Base-by-base conservation (phyloP, 768 basidiomycete genomes). In the Tricholoma furcatifolium region DNA sequence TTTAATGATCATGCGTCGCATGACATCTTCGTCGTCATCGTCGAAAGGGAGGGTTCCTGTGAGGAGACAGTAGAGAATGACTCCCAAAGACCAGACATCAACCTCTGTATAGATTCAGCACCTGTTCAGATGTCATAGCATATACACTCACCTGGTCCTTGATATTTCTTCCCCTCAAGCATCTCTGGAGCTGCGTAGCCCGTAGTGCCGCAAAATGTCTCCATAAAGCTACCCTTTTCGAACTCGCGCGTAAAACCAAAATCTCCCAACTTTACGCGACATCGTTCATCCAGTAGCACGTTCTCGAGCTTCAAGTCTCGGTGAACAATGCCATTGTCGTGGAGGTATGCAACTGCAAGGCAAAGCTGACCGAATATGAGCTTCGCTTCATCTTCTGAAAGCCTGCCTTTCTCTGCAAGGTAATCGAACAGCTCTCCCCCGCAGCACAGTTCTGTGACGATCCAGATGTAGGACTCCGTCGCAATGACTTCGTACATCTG, bases 351-450 rank as follows among this genome's bases (percentile, higher is more conserved):
- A 18, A 98, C 90, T 0, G 94, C 95, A 9, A 98, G 85, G 62
- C 90, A 91, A 4, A 98, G 74, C 66, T 98, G 94, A n/a, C 97
- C 96, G 65, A 99, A 97, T n/a, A 98, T 70, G 18, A 88, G 71
- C 60, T 83, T 82, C 4, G 92, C 78, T 71, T 99, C 97, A 38
- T 85, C 82, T 68, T 96, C 93, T 18, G 81, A 73, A 48, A 98
- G 68, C 2, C 95, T 81, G 18, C 93, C 92, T 62, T 96, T 91
- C 75, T 99, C 97, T 12, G 89, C 92, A 20, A 99, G 86, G 65
- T 98, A 98, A 71, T 98, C 97, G 70, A 98, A 99, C 24, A 99
- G 82, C 69, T 99, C 97, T 36, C 97, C 97, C 9, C 97, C 97
- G 41, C 85, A 87, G 70, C 97, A 98, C 31, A 99, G 85, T 66